A percentile compares a stretch with the other conserved stretches of the same genome.
phyloP scores from a whole-genome alignment of 2,329 filamentous ascomycete genomes.

The Byssochlamys sp. region DNA sequence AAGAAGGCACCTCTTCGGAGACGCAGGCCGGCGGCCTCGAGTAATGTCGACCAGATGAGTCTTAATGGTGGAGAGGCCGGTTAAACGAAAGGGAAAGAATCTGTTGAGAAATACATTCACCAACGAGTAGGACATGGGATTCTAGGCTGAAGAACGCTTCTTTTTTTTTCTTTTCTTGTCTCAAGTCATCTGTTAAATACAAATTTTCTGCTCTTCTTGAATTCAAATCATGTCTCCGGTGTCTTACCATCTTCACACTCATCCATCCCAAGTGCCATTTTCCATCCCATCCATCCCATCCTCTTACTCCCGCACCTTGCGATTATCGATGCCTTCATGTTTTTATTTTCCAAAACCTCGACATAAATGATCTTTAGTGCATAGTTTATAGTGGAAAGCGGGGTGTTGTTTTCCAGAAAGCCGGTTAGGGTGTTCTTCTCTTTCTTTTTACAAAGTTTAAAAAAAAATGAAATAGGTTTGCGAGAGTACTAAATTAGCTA shows the following conservation, averaged over 20 bases:
- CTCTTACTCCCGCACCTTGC: background rate
- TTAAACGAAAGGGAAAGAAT: constrained; percentile 1
- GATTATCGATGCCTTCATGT: background rate
- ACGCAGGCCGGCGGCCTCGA: constrained; percentile 17
- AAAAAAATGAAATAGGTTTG: background rate
- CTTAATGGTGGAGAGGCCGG: constrained; percentile 23
- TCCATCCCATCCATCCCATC: background rate
- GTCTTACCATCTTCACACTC: background rate
- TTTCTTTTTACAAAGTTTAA: background rate
- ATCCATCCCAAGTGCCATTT: background rate
- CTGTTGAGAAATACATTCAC: background rate
- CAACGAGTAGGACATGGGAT: background rate
- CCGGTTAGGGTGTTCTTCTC: background rate
- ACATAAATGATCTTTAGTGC: background rate
- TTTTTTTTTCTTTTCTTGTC: background rate
- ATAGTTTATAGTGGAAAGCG: background rate
- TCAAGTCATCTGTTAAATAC: background rate
- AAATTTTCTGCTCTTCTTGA: background rate
- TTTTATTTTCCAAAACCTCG: background rate
- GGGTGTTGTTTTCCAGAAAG: background rate
- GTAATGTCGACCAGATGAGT: constrained; percentile 23
- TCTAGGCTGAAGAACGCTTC: background rate
- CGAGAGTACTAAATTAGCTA: background rate
- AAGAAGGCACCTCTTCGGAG: constrained; percentile 36
- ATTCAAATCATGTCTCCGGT: background rate